These are phyloP conservation scores for Inga laurina DNA, from an alignment of 306 rosid species.

Conservation along the genomic window DNA sequence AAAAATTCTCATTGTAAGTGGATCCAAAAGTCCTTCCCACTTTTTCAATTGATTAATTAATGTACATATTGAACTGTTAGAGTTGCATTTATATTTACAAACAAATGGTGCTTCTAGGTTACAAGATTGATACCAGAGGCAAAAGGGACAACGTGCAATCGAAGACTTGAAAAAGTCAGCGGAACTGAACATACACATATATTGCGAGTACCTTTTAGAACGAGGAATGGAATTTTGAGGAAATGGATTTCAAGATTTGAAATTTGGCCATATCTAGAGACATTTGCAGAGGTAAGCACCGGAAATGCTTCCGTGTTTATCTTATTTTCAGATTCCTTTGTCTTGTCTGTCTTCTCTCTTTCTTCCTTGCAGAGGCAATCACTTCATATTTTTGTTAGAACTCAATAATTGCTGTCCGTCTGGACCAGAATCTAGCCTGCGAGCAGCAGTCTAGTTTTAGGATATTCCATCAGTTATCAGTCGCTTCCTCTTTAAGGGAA, in stretches of 20 bases:
- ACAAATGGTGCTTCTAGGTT: background rate
- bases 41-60: background rate
- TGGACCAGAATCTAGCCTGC: no score
- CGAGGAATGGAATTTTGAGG: background rate
- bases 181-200: background rate
- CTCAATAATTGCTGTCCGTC: no score
- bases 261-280: conserved; percentile 79
- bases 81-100: background rate
- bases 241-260: conserved; percentile 65
- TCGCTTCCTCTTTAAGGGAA: no score
- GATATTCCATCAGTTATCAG: no score
- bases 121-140: background rate
- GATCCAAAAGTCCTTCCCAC: conserved; percentile 40
- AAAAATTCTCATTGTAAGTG: conserved; percentile 74
- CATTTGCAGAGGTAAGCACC: no score
- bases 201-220: background rate
- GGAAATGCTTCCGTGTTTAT: no score
- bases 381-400: no score
- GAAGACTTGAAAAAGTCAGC: background rate
- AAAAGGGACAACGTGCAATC: background rate
- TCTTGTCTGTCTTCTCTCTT: no score
- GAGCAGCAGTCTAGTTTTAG: no score
- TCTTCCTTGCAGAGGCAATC: no score
- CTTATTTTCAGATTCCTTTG: no score
- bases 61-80: background rate